Evolutionary conservation across 192 early-diverging fungal species (phyloP).

Genomic region (Allomyces macrogynus): DNA sequence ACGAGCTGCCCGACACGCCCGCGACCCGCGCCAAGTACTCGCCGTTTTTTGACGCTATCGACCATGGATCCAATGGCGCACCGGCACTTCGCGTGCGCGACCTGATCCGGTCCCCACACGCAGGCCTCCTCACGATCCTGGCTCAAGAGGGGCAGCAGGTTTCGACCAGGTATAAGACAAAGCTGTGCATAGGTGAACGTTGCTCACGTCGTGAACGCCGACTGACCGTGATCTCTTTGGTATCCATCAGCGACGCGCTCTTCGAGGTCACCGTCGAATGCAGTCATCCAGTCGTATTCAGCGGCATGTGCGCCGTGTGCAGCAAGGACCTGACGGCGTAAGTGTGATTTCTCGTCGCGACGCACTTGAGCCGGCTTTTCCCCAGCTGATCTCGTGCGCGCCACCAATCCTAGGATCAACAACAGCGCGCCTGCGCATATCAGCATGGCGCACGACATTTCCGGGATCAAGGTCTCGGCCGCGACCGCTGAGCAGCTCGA

Average conservation of each 20-base stretch:
- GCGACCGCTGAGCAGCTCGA: conserved; percentile 49
- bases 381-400: background rate
- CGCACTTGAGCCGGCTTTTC: background rate
- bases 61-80: too few species aligned
- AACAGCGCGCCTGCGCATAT: conserved; percentile 46
- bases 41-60: too few species aligned
- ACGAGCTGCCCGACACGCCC: too few species aligned
- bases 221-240: too few species aligned
- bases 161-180: too few species aligned
- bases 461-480: conserved; percentile 43
- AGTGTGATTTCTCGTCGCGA: background rate
- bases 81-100: too few species aligned
- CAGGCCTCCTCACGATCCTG: too few species aligned
- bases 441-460: conserved; percentile 51
- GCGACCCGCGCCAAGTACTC: too few species aligned
- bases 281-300: conserved; percentile 48
- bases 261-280: conserved; percentile 15
- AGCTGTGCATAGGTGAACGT: too few species aligned
- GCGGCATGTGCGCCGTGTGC: conserved; percentile 64
- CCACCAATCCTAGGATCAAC: conserved; percentile 4
- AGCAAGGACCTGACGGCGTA: conserved; percentile 45
- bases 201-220: too few species aligned
- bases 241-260: background rate
- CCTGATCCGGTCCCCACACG: too few species aligned
- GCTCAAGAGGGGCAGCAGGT: too few species aligned